A percentile compares a stretch with the other conserved stretches of the same genome.
Evolutionary conservation across 768 basidiomycete genomes (phyloP).

Genomic region (Cystobasidium ongulense): DNA sequence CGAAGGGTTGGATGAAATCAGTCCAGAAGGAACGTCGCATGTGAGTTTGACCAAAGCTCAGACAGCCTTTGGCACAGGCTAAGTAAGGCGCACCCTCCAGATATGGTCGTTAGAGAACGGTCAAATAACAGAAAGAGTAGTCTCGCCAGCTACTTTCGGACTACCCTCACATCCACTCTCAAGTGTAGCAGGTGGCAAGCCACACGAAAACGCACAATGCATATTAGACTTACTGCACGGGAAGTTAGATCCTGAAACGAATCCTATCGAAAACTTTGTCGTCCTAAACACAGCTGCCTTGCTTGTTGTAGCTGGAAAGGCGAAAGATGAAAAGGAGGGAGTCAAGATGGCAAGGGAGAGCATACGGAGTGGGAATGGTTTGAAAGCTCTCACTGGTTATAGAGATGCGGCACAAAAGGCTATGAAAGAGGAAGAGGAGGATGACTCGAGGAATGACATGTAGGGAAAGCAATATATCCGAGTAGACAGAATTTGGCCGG

Average conservation of each 20-base stretch:
- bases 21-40: slow-evolving; percentile 79
- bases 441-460: slow-evolving; percentile 8
- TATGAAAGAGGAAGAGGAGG: slow-evolving; percentile 23
- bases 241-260: slow-evolving; percentile 47
- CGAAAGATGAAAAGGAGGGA: slow-evolving; percentile 62
- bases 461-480: background rate
- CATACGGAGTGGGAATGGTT: slow-evolving; percentile 47
- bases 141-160: slow-evolving; percentile 67
- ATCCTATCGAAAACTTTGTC: slow-evolving; percentile 72
- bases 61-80: too few relatives aligned
- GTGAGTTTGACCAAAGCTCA: slow-evolving; percentile 42
- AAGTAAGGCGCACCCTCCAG: background rate
- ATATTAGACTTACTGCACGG: slow-evolving; percentile 58
- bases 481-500: too few relatives aligned
- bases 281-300: slow-evolving; percentile 82
- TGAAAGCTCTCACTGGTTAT: slow-evolving; percentile 48
- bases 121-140: slow-evolving; percentile 54
- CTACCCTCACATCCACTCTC: slow-evolving; percentile 61
- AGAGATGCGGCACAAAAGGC: slow-evolving; percentile 32
- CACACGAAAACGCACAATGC: slow-evolving; percentile 69
- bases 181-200: slow-evolving; percentile 64
- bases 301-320: slow-evolving; percentile 72
- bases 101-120: slow-evolving; percentile 57
- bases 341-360: slow-evolving; percentile 57
- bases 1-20: slow-evolving; percentile 90